phyloP scores from a whole-genome alignment of 192 early-diverging fungal genomes.

The Backusella tarrabulga region DNA sequence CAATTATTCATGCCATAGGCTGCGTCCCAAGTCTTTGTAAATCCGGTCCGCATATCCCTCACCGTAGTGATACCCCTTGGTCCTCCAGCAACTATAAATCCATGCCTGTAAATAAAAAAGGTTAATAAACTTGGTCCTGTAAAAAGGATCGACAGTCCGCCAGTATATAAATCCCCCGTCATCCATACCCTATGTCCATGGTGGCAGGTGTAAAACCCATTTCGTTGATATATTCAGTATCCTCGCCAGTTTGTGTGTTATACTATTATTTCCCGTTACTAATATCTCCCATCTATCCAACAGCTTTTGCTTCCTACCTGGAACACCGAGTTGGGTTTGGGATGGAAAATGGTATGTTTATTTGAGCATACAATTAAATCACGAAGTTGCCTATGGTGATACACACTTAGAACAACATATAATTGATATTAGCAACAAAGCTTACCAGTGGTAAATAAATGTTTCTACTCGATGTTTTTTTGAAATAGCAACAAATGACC shows the following conservation, averaged over 20 bases:
- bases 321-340: background rate
- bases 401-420: background rate
- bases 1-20: background rate
- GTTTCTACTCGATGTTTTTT: background rate
- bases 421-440: background rate
- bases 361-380: background rate
- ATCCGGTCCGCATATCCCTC: background rate
- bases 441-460: background rate
- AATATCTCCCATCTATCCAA: background rate
- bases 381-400: background rate
- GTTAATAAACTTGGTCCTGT: background rate
- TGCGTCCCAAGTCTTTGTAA: background rate
- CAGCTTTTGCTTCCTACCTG: background rate
- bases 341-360: background rate
- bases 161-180: background rate
- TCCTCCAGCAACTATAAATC: background rate
- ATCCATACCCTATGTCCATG: background rate
- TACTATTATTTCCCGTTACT: background rate
- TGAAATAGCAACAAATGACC: background rate
- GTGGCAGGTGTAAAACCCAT: background rate
- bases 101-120: background rate
- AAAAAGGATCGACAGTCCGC: background rate
- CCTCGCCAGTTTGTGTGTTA: background rate
- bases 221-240: background rate
- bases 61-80: background rate